Evolutionary conservation across 345 rosid genomes (phyloP).

Genomic region (Heritiera littoralis): DNA sequence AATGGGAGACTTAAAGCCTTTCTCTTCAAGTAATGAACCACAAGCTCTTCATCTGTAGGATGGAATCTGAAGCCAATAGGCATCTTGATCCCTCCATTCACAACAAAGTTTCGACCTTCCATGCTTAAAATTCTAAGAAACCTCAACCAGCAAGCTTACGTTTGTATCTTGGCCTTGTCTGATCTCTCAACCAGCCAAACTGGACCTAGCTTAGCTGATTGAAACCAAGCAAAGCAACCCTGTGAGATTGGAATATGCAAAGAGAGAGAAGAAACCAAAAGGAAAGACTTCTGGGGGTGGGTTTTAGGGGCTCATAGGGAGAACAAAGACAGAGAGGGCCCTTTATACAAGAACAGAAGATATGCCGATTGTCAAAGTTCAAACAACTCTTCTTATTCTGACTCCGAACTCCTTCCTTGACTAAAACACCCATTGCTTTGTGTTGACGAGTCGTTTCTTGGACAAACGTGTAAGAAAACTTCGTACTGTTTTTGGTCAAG

Average conservation of each 20-base stretch:
- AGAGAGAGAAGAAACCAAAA: not conserved
- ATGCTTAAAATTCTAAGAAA: conserved; percentile 21
- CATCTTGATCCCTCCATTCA: conserved; percentile 49
- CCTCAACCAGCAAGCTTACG: not conserved
- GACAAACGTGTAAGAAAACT: conserved; percentile 31
- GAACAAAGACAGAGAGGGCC: conserved; percentile 22
- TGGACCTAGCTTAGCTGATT: conserved; percentile 15
- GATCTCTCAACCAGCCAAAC: not conserved
- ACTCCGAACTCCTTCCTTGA: conserved; percentile 29
- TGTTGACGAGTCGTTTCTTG: conserved; percentile 33
- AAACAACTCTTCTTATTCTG: not conserved
- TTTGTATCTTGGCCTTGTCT: not conserved
- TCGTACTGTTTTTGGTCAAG: conserved; percentile 25
- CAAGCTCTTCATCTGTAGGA: conserved; percentile 84
- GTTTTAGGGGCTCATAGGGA: not conserved
- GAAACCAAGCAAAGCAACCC: conserved; percentile 13
- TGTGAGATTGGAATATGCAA: conserved; percentile 1
- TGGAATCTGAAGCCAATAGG: conserved; percentile 80
- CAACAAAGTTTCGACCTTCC: conserved; percentile 36
- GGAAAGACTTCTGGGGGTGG: conserved; percentile 14
- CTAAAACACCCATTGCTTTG: conserved; percentile 18
- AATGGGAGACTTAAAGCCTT: conserved; percentile 59
- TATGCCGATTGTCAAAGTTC: not conserved
- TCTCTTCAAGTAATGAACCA: conserved; percentile 74
- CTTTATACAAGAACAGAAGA: conserved; percentile 11